Base-by-base conservation (phyloP, 1,284 basidiomycete species). In the Schizopora paradoxa region DNA sequence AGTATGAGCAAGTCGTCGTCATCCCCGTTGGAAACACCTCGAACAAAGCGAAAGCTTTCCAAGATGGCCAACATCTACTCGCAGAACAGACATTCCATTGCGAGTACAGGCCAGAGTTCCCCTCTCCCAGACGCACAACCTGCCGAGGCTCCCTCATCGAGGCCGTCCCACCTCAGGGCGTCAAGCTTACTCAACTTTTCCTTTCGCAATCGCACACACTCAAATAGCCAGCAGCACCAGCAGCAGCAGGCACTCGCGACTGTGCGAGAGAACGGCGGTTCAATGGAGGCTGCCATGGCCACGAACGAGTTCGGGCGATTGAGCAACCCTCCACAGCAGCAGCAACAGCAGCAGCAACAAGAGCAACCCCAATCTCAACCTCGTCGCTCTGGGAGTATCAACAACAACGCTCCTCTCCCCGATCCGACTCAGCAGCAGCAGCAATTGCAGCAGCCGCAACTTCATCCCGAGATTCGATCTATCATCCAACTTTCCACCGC, bases 401-500 rank as follows among this genome's bases (percentile, higher is more conserved):
- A 33, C 6, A 21, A 29, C 41, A 33, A 14, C 27, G 42, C 51
- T 0, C 58, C 52, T 23, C 55, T 51, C 33, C 59, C 48, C 49
- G 53, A 11, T 46, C 61, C 16, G 46, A 56, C 10, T 43, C 48
- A 26, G 61, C 49, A 1, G 55, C 67, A 0, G 68, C 72, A 16
- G 33, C 18, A 35, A 35, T 19, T 35, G 33, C 18, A 35, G 39
- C 39, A 21, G 23, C 33, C 36, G 16, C 44, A 42, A 36, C 66
- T 89, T 22, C 87, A 89, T 60, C 80, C 84, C 25, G 86, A 89
- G 65, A 87, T 90, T 48, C 77, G 80, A 41, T 87, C 83, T 1
- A 76, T 86, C 43, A 77, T 87, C 22, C 73, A 76, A 45, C 69
- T 87, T 36, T 81, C 77, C 16, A 65, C 76, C 27, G 78, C 81